Conservation (phyloP, 495 filamentous ascomycete species). For the Penicillium verhagenii region DNA sequence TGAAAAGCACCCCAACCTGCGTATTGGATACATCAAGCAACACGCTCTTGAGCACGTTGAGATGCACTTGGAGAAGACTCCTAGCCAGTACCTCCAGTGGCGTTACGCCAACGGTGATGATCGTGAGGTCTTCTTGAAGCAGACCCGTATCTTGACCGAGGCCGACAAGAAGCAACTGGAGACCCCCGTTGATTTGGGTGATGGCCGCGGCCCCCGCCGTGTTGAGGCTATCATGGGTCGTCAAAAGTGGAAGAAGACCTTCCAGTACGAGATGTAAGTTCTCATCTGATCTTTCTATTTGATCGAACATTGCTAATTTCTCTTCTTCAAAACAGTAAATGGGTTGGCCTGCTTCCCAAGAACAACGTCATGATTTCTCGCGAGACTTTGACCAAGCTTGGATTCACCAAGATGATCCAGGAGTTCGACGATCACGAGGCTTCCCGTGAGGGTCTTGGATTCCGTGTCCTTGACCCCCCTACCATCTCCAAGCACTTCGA, state of each 20-base stretch:
- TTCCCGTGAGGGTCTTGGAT: constrained; percentile 94
- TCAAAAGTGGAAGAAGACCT: constrained; percentile 98
- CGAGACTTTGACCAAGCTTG: constrained; percentile 80
- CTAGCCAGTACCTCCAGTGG: constrained; percentile 98
- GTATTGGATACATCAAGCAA: constrained; percentile 99
- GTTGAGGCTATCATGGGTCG: constrained; percentile 91
- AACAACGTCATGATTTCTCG: constrained; percentile 89
- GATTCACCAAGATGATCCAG: constrained; percentile 90
- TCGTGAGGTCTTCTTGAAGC: constrained; percentile 95
- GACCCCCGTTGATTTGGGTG: constrained; percentile 76
- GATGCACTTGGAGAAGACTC: constrained; percentile 99
- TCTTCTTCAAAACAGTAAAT: constrained; percentile 64
- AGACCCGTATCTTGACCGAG: constrained; percentile 84
- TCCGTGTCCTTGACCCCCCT: constrained; percentile 85
- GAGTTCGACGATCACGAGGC: constrained; percentile 99
- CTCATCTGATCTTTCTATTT: neutral
- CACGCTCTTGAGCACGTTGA: constrained; percentile 98
- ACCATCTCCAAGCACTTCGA: constrained; percentile 98
- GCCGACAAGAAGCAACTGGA: constrained; percentile 89
- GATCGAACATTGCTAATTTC: neutral
- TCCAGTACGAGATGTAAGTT: constrained; percentile 84
- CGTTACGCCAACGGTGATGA: constrained; percentile 96
- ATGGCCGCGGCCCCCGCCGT: constrained; percentile 73
- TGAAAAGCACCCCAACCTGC: constrained; percentile 97
- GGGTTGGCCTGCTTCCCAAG: constrained; percentile 84